Evolutionary conservation across 495 filamentous ascomycete species (phyloP).

Genomic region (Neurospora cerealis): DNA sequence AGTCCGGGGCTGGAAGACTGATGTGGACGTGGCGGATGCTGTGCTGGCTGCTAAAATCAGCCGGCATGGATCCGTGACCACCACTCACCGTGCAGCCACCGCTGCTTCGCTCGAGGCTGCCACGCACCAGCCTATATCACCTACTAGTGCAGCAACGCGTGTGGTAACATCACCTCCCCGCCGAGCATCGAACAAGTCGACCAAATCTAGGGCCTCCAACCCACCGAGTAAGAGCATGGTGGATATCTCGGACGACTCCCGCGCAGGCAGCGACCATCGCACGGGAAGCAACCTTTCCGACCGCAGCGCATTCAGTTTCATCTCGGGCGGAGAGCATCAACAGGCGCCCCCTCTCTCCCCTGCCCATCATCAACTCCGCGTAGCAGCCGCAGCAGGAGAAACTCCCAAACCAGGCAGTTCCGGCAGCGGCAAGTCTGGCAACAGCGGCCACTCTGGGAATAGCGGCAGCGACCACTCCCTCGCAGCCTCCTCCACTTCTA

Average conservation of each 20-base stretch:
- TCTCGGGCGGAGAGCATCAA: conserved; percentile 3
- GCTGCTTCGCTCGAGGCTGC: not conserved
- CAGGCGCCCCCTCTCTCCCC: not conserved
- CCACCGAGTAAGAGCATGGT: not conserved
- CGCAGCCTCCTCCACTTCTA: not conserved
- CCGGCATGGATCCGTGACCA: conserved; percentile 9
- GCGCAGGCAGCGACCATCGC: conserved; percentile 25
- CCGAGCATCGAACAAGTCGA: conserved; percentile 7
- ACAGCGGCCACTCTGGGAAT: conserved; percentile 12
- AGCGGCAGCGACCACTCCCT: conserved; percentile 22
- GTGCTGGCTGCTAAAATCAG: conserved; percentile 24
- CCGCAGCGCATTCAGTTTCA: conserved; percentile 26
- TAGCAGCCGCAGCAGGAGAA: conserved; percentile 12
- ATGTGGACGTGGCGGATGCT: conserved; percentile 47
- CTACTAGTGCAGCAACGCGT: not conserved
- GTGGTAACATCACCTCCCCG: conserved; percentile 7
- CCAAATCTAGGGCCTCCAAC: not conserved
- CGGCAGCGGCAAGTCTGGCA: conserved; percentile 4
- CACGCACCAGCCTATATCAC: not conserved
- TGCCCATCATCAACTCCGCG: conserved; percentile 6
- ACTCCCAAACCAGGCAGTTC: conserved; percentile 10
- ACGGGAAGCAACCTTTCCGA: conserved; percentile 35
- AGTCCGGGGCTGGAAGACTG: conserved; percentile 50
- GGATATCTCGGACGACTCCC: conserved; percentile 14
- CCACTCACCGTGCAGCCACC: not conserved